Conservation (phyloP, 2,329 filamentous ascomycete species). For the Fusarium sulawesiense region DNA sequence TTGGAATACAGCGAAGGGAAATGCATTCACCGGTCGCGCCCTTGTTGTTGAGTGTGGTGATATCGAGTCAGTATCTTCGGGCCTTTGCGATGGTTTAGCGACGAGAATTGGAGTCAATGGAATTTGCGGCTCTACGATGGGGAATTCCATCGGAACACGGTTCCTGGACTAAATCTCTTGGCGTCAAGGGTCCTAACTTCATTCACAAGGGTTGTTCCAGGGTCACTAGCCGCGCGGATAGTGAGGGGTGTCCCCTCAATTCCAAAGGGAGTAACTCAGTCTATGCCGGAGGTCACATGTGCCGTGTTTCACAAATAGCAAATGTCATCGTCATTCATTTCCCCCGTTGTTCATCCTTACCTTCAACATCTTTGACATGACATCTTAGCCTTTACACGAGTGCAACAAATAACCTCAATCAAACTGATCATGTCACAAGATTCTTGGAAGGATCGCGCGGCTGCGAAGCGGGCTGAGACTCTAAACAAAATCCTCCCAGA, state of each 20-base stretch:
- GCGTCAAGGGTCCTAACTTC: too few species aligned
- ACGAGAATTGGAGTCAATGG: too few species aligned
- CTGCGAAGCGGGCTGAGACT: conserved; percentile 30
- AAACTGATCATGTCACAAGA: neutral
- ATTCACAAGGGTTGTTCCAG: neutral
- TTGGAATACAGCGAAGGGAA: too few species aligned
- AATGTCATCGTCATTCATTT: neutral
- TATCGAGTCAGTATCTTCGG: too few species aligned
- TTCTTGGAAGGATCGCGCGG: conserved; percentile 35
- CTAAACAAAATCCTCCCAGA: conserved; percentile 30
- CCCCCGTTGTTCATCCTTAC: neutral
- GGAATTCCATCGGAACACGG: rapidly evolving
- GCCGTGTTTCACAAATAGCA: neutral
- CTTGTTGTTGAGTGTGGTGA: too few species aligned
- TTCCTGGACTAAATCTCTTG: too few species aligned
- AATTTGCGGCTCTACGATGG: too few species aligned
- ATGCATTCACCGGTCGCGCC: too few species aligned
- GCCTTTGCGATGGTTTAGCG: too few species aligned
- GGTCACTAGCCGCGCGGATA: too few species aligned
- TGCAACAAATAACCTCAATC: rapidly evolving
- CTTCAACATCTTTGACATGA: neutral
- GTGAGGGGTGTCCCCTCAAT: too few species aligned
- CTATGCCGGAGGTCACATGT: neutral
- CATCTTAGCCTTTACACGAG: neutral
- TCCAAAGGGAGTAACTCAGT: too few species aligned